Percentiles rank a stretch among this genome's conserved stretches.
Evolutionary conservation across 257 asterid genomes (phyloP).

Genomic region (Buddleja alternifolia): DNA sequence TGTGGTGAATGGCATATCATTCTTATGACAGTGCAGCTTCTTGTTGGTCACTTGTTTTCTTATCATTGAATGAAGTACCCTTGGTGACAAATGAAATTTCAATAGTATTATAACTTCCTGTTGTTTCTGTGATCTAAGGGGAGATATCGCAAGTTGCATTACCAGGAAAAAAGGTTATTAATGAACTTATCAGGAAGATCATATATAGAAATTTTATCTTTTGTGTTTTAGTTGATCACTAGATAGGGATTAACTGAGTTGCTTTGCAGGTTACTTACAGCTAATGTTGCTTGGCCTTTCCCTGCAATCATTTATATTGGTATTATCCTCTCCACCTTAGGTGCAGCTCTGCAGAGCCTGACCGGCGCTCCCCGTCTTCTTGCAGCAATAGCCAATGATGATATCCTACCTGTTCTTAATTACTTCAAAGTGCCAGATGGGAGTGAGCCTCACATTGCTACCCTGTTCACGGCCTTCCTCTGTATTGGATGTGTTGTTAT

Average conservation of each 20-base stretch:
- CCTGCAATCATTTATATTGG: conserved; percentile 88
- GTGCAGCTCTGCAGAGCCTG: conserved; percentile 98
- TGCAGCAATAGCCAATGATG: conserved; percentile 99
- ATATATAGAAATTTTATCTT: background rate
- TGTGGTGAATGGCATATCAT: conserved; percentile 4
- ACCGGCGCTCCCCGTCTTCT: conserved; percentile 99
- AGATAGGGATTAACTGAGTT: conserved; percentile 30
- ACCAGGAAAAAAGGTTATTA: background rate
- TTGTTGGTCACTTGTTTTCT: conserved; percentile 11
- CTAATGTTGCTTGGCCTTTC: conserved; percentile 97
- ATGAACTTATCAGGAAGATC: background rate
- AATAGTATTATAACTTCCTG: background rate
- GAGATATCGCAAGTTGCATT: background rate
- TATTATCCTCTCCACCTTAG: conserved; percentile 94
- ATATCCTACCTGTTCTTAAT: conserved; percentile 91
- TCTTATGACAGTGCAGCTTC: conserved; percentile 3
- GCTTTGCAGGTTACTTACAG: conserved; percentile 91
- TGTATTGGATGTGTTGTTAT: conserved; percentile 89
- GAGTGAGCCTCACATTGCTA: conserved; percentile 87
- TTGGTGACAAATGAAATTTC: background rate
- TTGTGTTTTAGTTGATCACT: too few species aligned
- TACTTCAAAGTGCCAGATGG: conserved; percentile 93
- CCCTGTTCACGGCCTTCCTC: conserved; percentile 91
- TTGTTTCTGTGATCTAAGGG: conserved; percentile 5
- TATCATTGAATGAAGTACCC: background rate